Evolutionary conservation across 75 land plant genomes (phyloP).

Genomic region (Cupressus sempervirens): DNA sequence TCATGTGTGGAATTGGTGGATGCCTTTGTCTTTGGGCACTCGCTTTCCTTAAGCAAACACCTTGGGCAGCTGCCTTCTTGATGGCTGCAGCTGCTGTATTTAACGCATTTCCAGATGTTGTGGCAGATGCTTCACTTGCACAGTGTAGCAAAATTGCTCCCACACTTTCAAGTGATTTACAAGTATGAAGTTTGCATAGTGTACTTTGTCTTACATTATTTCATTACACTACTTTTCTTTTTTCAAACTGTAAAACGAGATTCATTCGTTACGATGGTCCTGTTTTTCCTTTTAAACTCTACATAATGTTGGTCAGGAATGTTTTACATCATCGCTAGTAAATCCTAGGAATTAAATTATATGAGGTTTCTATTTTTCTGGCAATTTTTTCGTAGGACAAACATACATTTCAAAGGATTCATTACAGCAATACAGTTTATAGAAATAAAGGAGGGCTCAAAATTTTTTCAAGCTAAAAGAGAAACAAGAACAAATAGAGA

Average conservation of each 20-base stretch:
- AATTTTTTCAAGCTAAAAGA: too few species aligned
- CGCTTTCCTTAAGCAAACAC: conserved; percentile 18
- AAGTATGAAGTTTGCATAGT: conserved; percentile 11
- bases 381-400: not conserved
- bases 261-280: not conserved
- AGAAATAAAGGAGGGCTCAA: too few species aligned
- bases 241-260: too few species aligned
- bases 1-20: conserved; percentile 26
- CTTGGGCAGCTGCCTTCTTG: conserved; percentile 21
- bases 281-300: not conserved
- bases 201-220: not conserved
- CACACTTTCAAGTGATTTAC: conserved; percentile 30
- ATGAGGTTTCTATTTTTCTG: not conserved
- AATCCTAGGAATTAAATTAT: not conserved
- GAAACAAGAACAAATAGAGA: too few species aligned
- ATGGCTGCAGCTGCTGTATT: conserved; percentile 18
- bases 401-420: conserved; percentile 1
- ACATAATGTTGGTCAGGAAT: not conserved
- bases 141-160: conserved; percentile 21
- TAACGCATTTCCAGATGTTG: conserved; percentile 36
- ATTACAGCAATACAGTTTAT: not conserved
- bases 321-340: not conserved
- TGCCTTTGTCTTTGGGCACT: conserved; percentile 19
- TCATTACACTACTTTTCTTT: too few species aligned
- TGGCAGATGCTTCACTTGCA: conserved; percentile 28